Evolutionary conservation across 495 filamentous ascomycete genomes (phyloP), one percentile per base, ranked within the genome.

Genomic region (Penicillium paxilli): DNA sequence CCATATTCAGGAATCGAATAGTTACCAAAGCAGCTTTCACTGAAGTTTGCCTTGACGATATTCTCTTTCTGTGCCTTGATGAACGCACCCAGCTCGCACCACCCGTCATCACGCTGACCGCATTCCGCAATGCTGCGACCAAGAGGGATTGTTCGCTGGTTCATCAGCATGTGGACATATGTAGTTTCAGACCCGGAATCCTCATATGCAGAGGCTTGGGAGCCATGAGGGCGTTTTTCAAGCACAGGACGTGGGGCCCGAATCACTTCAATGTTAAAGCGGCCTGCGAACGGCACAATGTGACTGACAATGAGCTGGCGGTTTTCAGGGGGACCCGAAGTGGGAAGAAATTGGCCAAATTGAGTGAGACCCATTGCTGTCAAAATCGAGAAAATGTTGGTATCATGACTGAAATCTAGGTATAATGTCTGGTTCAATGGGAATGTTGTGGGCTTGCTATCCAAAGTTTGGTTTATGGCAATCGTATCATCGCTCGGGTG

Each of bases 391-490:
- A 73, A 47, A 32, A 78, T 73, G 52, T 70, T 72, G 23, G 67
- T 64, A 52, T 79, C 68, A 51, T 73, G 70, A 20, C 63, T 63
- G 64, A 77, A 68, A 49, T 76, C 64, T 52, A 82, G 52, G 63
- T 80, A 80, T 23, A 83, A 69, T 0, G 71, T 66, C 58, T 84
- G 81, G 49, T 73, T 57, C 9, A 78, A 60, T 1, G 81, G 81
- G 57, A 84, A 83, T 0, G 70, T 75, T 0, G 50, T 55, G 0
- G 60, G 57, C 47, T 70, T 76, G 52, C 73, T 68, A 63, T 79
- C 76, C 35, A 78, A 71, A 8, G 81, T 83, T 30, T 78, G 64
- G 61, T 88, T 87, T 72, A 84, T 77, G 55, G 45, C 45, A 3
- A 83, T 80, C 9, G 76, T 80, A 9, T 76, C 74, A 3, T n/a